Evolutionary conservation across 441 rosid species (phyloP), one percentile per base, ranked within the genome.

Genomic region (Geranium incanum): DNA sequence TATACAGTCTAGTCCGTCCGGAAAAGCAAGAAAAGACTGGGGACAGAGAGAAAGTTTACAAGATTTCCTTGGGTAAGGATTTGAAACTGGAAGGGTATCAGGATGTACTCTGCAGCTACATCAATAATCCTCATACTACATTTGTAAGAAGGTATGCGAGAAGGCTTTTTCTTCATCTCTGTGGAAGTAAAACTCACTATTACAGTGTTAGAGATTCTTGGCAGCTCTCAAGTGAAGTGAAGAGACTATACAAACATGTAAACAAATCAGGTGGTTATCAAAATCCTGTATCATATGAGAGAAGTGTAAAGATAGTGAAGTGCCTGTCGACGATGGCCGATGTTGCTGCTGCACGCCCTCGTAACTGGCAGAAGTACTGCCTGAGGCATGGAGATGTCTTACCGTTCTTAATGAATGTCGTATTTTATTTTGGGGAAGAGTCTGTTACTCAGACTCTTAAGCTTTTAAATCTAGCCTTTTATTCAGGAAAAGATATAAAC

Each of bases 321-420:
- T 92, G 97, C 83, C 88, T 96, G 76, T 88, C 96, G 71, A 86
- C 94, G 55, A 96, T 92, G 88, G 97, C 90, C 75, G 99, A 96
- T 84, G 99, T 92, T 71, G 99, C 98, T 69, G 83, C 85, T 68
- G 85, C 96, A n/a, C 86, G 99, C 75, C 99, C 99, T 71, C 92
- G 97, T 52, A 96, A 96, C 82, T 96, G 99, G 99, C 99, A 96
- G 83, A 94, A 94, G 84, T 94, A 92, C 75, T 94, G 99, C 82
- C 84, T 89, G 84, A 94, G 85, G 82, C 97, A 91, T 82, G 89
- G 80, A 67, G 97, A 96, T 80, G 88, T 90, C 71, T 80, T 96
- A 80, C 88, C 98, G 60, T 94, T 88, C 79, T 78, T 94, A 73
- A 84, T 92, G 83, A 88, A 86, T 85, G 96, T 85, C 9, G 81